Percentiles rank a stretch among this genome's conserved stretches.
These are phyloP conservation scores for Aphelidium insulamus DNA, from an alignment of 371 early-diverging fungal species.

Conservation along the genomic window DNA sequence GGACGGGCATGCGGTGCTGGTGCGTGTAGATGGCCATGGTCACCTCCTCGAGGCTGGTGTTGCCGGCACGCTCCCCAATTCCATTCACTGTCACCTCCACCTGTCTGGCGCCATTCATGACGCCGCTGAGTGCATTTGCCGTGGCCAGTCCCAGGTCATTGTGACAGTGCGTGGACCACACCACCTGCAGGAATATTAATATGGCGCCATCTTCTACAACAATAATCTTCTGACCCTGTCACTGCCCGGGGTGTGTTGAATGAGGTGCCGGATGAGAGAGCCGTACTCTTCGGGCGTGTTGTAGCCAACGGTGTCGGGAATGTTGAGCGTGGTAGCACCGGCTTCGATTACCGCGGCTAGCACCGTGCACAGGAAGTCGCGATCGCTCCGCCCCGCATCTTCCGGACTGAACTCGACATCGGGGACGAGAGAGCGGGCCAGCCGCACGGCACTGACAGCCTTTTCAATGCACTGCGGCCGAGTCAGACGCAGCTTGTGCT, in stretches of 20 bases:
- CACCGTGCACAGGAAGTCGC: conserved; percentile 58
- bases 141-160: conserved; percentile 91
- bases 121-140: conserved; percentile 79
- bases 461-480: conserved; percentile 66
- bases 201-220: too few relatives aligned
- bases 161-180: conserved; percentile 89
- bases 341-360: conserved; percentile 72
- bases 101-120: conserved; percentile 74
- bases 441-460: conserved; percentile 56
- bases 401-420: conserved; percentile 89
- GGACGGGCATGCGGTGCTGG: conserved; percentile 54
- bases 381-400: conserved; percentile 78
- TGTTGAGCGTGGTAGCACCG: conserved; percentile 85
- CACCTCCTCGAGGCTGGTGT: conserved; percentile 84
- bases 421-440: conserved; percentile 47
- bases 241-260: conserved; percentile 45
- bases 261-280: conserved; percentile 48
- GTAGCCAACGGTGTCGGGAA: conserved; percentile 91
- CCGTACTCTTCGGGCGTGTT: conserved; percentile 79
- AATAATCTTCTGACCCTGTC: too few relatives aligned
- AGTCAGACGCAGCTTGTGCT: conserved; percentile 73
- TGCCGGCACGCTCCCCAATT: conserved; percentile 94
- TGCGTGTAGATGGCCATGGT: conserved; percentile 85
- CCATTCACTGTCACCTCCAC: conserved; percentile 94
- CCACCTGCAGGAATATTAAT: conserved; percentile 26